Evolutionary conservation across 2,329 filamentous ascomycete genomes (phyloP).

Genomic region (Claviceps sp.): DNA sequence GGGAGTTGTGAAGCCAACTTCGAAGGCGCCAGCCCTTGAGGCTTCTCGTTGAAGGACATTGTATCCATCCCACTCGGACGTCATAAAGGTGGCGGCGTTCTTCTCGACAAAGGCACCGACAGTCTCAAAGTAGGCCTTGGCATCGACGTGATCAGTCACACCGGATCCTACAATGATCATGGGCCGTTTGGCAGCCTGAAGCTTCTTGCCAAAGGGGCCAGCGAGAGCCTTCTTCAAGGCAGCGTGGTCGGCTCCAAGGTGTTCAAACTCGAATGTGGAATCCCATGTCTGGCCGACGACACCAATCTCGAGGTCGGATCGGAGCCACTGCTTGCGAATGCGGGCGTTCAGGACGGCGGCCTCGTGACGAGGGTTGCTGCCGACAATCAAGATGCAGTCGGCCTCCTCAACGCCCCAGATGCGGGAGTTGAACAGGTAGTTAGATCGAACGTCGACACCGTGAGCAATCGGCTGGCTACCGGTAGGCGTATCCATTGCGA

Average conservation of each 20-base stretch:
- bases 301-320: conserved; percentile 85
- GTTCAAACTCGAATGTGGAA: conserved; percentile 90
- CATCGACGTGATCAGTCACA: conserved; percentile 79
- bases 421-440: conserved; percentile 92
- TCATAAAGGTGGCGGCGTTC: conserved; percentile 77
- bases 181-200: conserved; percentile 73
- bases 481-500: conserved; percentile 79
- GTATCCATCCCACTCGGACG: conserved; percentile 90
- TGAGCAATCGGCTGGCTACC: conserved; percentile 78
- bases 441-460: conserved; percentile 84
- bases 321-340: conserved; percentile 95
- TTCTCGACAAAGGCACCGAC: conserved; percentile 88
- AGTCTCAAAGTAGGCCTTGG: conserved; percentile 85
- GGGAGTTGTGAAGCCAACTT: conserved; percentile 86
- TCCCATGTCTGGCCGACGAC: conserved; percentile 84
- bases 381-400: conserved; percentile 81
- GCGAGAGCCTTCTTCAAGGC: conserved; percentile 75
- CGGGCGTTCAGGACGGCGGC: conserved; percentile 90
- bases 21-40: conserved; percentile 84
- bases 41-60: conserved; percentile 91
- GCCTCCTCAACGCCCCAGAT: conserved; percentile 91
- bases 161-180: conserved; percentile 96
- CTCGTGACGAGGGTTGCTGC: conserved; percentile 91
- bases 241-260: conserved; percentile 66
- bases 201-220: conserved; percentile 85